Base-by-base conservation (phyloP, 257 asterid species). In the Solanum chmielewskii region DNA sequence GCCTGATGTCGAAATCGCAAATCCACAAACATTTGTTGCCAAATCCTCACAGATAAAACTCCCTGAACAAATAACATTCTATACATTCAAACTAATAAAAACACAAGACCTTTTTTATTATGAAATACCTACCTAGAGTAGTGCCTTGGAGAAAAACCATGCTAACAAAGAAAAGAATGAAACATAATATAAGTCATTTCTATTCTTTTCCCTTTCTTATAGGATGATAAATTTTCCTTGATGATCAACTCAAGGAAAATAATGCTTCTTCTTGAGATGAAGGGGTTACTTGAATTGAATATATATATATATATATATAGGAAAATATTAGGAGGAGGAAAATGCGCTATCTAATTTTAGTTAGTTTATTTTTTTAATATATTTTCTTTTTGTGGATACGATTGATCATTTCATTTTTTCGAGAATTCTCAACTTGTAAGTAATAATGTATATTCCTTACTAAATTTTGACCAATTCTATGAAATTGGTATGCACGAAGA, bases 11-110 rank as follows among this genome's bases (percentile, higher is more conserved):
- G 98, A 89, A 3, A 96, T 86, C 2, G 98, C 91, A 69, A 92
- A 96, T 18, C 95, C 86, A 62, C 98, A 96, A n/a, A 89, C 86
- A 10, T 90, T 87, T 21, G 62, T 82, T 1, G 95, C 93, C 93
- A 96, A 87, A 1, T 91, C 89, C 86, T 94, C 98, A n/a, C 98
- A 96, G 15, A 91, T 64, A n/a, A 96, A 90, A 75, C 89, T 94
- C 25, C 93, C 98, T 94, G 84, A 27, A 33, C 35, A 33, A 33
- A 33, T 29, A 33, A 33, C 5, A 4, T 33, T 33, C 35, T 3
- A 0, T 33, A 33, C 5, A 33, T 33, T 33, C 35, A 4, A 33
- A 31, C 33, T 31, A 31, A 31, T 31, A 31, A 31, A 2, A 31
- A 33, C 35, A 33, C 35, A 33, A 33, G 35, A 33, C 35, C 35